Base-by-base conservation (phyloP, 768 basidiomycete genomes). In the Pisolithus albus region DNA sequence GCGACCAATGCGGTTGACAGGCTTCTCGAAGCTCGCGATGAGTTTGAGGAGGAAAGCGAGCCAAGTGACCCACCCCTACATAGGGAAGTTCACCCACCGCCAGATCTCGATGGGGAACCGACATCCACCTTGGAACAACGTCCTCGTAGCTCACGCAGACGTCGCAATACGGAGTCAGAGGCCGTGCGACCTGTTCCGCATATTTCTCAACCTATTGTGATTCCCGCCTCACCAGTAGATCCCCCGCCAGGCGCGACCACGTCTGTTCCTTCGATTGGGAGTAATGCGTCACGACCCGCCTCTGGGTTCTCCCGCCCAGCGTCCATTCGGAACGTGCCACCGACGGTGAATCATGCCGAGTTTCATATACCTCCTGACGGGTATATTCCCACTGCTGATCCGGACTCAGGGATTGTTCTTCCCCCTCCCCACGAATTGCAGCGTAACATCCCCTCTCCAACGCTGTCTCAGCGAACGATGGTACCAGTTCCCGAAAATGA, bases 351-450 rank as follows among this genome's bases (percentile, higher is more conserved):
- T 13, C 55, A 41, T 15, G 15, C 56, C n/a, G 63, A 60, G 2
- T 57, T 69, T 11, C 53, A 64, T 8, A 45, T 74, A 8, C 77
- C 71, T 7, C 77, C 76, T 0, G 79, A 81, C n/a, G 70, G 68
- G 5, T 80, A 67, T 51, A 78, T 81, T 49, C 79, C 80, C 0
- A 69, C n/a, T 43, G 73, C 53, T 36, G 73, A 68, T 13, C 52
- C 66, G 0, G 66, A 73, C 51, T 66, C 68, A 9, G 61, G 66
- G 18, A 77, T 78, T 16, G 53, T 63, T 5, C 64, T 81, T n/a
- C 78, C 78, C 5, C 73, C 79, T 18, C 80, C 80, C 1, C 75
- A 80, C 50, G 78, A 73, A 52, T 53, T 80, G 18, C 69, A 65
- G 16, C 62, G 61, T 34, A 51, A 4, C 37, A 53, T 65, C 24